Conservation (phyloP, 1,284 basidiomycete species). For the Phylloboletellus chloephorus region DNA sequence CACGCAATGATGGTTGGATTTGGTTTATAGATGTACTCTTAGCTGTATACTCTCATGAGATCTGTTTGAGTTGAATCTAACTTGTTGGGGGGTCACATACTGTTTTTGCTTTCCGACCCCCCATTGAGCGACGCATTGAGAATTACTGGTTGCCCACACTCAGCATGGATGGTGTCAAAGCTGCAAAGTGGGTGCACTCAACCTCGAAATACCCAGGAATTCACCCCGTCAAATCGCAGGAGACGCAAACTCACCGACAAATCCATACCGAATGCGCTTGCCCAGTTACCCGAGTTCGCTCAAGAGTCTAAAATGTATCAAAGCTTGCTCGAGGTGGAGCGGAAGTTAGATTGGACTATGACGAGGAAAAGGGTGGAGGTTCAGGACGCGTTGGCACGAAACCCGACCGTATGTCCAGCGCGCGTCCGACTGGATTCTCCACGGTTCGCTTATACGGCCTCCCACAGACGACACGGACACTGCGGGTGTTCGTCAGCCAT, state of each 20-base stretch:
- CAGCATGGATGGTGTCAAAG: constrained; percentile 32
- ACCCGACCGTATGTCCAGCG: constrained; percentile 45
- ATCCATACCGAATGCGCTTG: constrained; percentile 65
- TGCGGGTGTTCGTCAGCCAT: constrained; percentile 87
- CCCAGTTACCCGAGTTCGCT: constrained; percentile 65
- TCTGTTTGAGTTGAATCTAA: too few relatives aligned
- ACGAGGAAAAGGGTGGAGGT: constrained; percentile 87
- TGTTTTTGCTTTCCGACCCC: too few relatives aligned
- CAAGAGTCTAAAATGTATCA: constrained; percentile 84
- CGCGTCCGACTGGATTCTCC: background rate
- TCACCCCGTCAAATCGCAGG: constrained; percentile 34
- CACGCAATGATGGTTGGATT: background rate
- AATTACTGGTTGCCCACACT: constrained; percentile 34
- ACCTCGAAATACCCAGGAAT: background rate
- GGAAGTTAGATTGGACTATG: constrained; percentile 94
- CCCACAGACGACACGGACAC: constrained; percentile 70
- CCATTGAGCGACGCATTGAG: background rate
- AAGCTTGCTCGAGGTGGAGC: constrained; percentile 82
- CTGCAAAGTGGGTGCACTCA: constrained; percentile 30
- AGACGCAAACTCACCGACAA: constrained; percentile 79
- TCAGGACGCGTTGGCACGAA: constrained; percentile 69
- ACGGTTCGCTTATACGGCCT: constrained; percentile 6
- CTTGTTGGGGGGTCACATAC: too few relatives aligned
- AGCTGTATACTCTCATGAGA: too few relatives aligned
- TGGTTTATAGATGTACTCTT: background rate